Evolutionary conservation across 768 basidiomycete species (phyloP).

Genomic region (Fistulinella prunicolor): DNA sequence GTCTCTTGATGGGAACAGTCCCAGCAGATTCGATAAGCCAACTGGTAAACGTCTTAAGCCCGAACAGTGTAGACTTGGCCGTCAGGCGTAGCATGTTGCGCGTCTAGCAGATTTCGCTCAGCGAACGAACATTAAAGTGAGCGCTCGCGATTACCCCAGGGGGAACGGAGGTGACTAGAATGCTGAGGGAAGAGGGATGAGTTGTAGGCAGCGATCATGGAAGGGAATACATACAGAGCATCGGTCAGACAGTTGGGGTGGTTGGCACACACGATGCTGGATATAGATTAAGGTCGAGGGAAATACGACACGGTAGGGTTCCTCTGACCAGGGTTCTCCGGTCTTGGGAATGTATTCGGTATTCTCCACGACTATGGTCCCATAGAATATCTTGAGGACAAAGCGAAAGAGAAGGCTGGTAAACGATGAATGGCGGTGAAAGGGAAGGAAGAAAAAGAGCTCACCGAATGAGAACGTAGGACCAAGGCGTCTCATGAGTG

Average conservation of each 20-base stretch:
- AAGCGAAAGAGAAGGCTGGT: constrained; percentile 68
- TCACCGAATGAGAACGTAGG: constrained; percentile 68
- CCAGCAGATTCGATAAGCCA: constrained; percentile 91
- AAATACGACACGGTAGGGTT: neutral
- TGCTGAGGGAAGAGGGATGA: constrained; percentile 35
- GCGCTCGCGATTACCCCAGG: constrained; percentile 44
- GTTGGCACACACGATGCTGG: constrained; percentile 80
- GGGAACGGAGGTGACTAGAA: constrained; percentile 74
- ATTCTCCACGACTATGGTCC: constrained; percentile 83
- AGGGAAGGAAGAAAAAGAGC: constrained; percentile 4
- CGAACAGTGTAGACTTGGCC: constrained; percentile 86
- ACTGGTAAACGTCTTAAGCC: constrained; percentile 77
- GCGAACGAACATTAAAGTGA: constrained; percentile 2
- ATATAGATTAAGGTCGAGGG: neutral
- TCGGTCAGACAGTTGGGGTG: constrained; percentile 87
- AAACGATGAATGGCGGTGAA: neutral
- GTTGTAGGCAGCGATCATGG: neutral
- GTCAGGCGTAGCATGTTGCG: constrained; percentile 82
- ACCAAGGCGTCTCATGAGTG: constrained; percentile 53
- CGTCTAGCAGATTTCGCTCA: constrained; percentile 39
- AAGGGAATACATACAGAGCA: constrained; percentile 58
- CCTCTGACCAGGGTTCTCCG: constrained; percentile 68
- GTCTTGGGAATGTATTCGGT: constrained; percentile 64
- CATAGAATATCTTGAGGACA: constrained; percentile 90
- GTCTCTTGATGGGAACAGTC: constrained; percentile 77